These are phyloP conservation scores for Diplodia intermedia DNA, from an alignment of 2,329 filamentous ascomycete genomes.

Conservation along the genomic window DNA sequence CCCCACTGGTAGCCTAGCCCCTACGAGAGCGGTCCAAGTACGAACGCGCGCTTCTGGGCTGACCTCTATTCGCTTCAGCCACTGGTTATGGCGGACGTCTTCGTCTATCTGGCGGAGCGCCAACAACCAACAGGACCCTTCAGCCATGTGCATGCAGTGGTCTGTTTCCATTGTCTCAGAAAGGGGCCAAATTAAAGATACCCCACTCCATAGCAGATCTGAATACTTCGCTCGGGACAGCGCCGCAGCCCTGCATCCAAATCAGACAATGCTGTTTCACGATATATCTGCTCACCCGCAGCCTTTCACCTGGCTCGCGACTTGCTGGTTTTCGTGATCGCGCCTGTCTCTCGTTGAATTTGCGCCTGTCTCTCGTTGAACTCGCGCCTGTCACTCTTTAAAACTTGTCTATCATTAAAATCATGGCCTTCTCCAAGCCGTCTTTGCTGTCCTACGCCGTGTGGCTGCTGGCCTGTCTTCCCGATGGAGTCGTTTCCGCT, in stretches of 20 bases:
- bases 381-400: too few species aligned
- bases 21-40: not conserved
- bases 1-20: not conserved
- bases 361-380: not conserved
- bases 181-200: conserved; percentile 29
- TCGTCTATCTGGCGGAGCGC: not conserved
- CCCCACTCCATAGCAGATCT: conserved; percentile 28
- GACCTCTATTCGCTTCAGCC: not conserved
- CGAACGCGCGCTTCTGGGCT: not conserved
- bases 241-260: conserved; percentile 18
- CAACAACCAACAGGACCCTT: not conserved
- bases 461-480: conserved; percentile 22
- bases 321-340: conserved; percentile 33
- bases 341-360: not conserved
- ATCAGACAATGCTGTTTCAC: conserved; percentile 11
- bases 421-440: conserved; percentile 12
- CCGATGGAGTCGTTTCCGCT: conserved; percentile 33
- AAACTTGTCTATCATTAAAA: not conserved
- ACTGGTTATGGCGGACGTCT: not conserved
- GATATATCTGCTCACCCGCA: conserved; percentile 26
- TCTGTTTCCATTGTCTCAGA: conserved; percentile 22
- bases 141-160: conserved; percentile 18
- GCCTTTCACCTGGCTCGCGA: conserved; percentile 36
- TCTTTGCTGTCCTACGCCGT: not conserved
- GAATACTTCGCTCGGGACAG: conserved; percentile 22